phyloP scores from a whole-genome alignment of 176 grass and related monocot species.

The Bothriochloa decipiens region DNA sequence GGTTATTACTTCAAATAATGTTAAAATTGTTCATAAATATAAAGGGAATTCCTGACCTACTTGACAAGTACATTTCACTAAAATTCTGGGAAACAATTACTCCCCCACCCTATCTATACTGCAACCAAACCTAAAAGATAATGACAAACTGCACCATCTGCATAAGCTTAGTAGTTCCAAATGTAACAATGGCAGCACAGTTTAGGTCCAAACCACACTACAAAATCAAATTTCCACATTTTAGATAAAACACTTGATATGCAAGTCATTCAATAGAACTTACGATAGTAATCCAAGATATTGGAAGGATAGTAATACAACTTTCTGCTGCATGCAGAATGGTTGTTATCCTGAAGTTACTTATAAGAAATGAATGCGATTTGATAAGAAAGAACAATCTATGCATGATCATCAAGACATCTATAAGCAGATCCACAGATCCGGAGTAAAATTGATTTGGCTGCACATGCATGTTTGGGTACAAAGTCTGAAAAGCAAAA shows the following conservation, averaged over 20 bases:
- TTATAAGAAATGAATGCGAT: not conserved
- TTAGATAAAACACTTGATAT: not conserved
- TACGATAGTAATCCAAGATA: not conserved
- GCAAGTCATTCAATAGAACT: constrained; percentile 18
- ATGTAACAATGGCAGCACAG: not conserved
- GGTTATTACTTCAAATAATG: not conserved
- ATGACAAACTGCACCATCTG: not conserved
- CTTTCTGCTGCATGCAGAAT: not conserved
- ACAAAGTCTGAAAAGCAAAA: not conserved
- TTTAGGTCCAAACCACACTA: not conserved
- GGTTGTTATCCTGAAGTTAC: not conserved
- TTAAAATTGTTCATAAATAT: no score
- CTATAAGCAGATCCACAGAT: not conserved
- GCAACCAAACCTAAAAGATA: not conserved
- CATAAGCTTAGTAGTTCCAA: not conserved
- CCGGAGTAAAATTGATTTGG: constrained; percentile 4
- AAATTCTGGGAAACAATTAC: not conserved
- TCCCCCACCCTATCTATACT: not conserved
- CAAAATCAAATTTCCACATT: not conserved
- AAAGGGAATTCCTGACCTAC: no score
- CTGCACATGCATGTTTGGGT: not conserved
- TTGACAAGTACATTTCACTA: not conserved
- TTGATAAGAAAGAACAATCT: not conserved
- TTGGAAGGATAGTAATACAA: not conserved
- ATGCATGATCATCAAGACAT: constrained; percentile 3